Conservation (phyloP, 2,329 filamentous ascomycete genomes). For the Cordyceps cicadae region DNA sequence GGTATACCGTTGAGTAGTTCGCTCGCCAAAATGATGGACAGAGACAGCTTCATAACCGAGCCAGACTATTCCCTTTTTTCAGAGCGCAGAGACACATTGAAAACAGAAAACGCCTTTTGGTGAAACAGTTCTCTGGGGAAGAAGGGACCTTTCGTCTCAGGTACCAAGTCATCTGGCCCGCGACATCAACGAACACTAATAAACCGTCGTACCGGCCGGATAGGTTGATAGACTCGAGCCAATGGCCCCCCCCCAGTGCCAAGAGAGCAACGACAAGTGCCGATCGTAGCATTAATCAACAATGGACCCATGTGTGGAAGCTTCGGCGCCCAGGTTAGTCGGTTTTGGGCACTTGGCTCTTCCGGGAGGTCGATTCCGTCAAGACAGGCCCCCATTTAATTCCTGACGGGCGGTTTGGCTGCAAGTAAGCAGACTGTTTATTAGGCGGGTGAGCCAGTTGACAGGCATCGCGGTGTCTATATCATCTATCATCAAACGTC, state of each 20-base stretch:
- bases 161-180: neutral
- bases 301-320: neutral
- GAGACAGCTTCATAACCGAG: neutral
- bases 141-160: neutral
- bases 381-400: neutral
- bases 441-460: too few species aligned
- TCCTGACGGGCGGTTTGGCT: neutral
- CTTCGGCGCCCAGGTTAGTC: neutral
- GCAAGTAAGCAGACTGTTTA: too few species aligned
- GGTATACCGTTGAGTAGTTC: too few species aligned
- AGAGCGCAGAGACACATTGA: neutral
- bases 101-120: neutral
- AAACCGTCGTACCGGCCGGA: too few species aligned
- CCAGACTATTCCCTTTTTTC: neutral
- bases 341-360: neutral
- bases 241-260: neutral
- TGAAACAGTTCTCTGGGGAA: constrained; percentile 5
- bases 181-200: neutral
- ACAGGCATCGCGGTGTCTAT: neutral
- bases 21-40: neutral
- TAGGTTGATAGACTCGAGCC: too few species aligned
- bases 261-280: neutral
- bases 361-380: neutral
- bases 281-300: neutral
- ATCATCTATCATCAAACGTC: neutral